Evolutionary conservation across 2,329 filamentous ascomycete genomes (phyloP), one percentile per base, ranked within the genome.

Genomic region (Clarireedia hainanense): DNA sequence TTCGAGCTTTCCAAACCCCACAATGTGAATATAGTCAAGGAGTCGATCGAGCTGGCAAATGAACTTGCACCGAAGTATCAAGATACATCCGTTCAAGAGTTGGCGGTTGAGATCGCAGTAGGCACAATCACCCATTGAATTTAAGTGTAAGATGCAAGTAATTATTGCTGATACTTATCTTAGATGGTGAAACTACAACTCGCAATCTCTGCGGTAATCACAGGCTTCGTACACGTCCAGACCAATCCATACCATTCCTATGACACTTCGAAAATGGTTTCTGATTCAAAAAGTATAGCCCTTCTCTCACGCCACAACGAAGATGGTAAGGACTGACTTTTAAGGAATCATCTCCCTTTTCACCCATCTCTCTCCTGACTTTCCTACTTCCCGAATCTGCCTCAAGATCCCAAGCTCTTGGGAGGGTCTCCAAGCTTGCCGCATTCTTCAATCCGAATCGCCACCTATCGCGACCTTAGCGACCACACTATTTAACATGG

Each of bases 321-420:
- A 42, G 1, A 42, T 20, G 20, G 20, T 1, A 30, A n/a, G 5
- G 3, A 37, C 30, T 53, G 15, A 20, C 24, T 47, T 12, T 36
- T 6, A 45, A 83, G 79, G 80, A 52, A 76, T 83, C 39, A 66
- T 78, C 17, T 68, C 72, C 5, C 70, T 80, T 34, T 78, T 78
- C 64, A 69, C 70, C 47, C 65, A 71, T 47, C 60, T 80, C 12
- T 71, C 73, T 3, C 73, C 75, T 0, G 59, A 60, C 1, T 74
- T 80, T 52, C 73, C 79, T 54, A 60, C 68, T 2, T 71, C 23
- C 7, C 73, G 81, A 30, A 70, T 85, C 26, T 84, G 79, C 59
- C 81, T 85, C 69, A 86, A 86, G 64, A 78, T 86, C 42, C 80
- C 81, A 0, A 73, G 76, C 6, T 85, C 81, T 0, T 85, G 80